Conservation (phyloP, 495 filamentous ascomycete species). For the Halenospora varia region DNA sequence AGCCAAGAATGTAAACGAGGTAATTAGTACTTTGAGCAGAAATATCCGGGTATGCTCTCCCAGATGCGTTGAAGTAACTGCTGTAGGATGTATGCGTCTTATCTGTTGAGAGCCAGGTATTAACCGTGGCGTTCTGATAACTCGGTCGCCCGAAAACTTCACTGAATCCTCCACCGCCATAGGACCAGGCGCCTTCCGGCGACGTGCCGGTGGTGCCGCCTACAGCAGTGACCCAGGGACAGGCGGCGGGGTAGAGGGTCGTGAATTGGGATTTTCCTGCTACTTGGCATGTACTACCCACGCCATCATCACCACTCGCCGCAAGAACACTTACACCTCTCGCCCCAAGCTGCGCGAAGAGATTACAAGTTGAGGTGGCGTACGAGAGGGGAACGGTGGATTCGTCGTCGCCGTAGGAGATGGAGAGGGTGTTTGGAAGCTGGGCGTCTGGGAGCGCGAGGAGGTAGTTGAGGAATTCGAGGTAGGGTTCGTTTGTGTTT, state of each 20-base stretch:
- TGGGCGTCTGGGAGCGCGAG: slow-evolving; percentile 47
- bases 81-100: slow-evolving; percentile 35
- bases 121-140: slow-evolving; percentile 51
- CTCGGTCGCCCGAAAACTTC: slow-evolving; percentile 58
- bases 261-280: slow-evolving; percentile 7
- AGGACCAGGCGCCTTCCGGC: slow-evolving; percentile 52
- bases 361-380: slow-evolving; percentile 59
- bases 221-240: slow-evolving; percentile 76
- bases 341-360: slow-evolving; percentile 68
- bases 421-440: slow-evolving; percentile 69
- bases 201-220: slow-evolving; percentile 58
- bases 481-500: slow-evolving; percentile 74
- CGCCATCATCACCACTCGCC: slow-evolving; percentile 70
- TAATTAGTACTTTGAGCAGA: slow-evolving; percentile 46
- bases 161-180: slow-evolving; percentile 69
- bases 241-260: slow-evolving; percentile 63
- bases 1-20: slow-evolving; percentile 5
- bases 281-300: slow-evolving; percentile 49
- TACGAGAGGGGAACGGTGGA: slow-evolving; percentile 61
- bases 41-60: slow-evolving; percentile 73
- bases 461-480: slow-evolving; percentile 73
- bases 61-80: slow-evolving; percentile 57
- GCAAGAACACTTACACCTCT: slow-evolving; percentile 71
- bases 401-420: slow-evolving; percentile 71
- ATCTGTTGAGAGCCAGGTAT: slow-evolving; percentile 19